Evolutionary conservation across 2,329 filamentous ascomycete genomes (phyloP).

Genomic region (Fonsecaea pedrosoi): DNA sequence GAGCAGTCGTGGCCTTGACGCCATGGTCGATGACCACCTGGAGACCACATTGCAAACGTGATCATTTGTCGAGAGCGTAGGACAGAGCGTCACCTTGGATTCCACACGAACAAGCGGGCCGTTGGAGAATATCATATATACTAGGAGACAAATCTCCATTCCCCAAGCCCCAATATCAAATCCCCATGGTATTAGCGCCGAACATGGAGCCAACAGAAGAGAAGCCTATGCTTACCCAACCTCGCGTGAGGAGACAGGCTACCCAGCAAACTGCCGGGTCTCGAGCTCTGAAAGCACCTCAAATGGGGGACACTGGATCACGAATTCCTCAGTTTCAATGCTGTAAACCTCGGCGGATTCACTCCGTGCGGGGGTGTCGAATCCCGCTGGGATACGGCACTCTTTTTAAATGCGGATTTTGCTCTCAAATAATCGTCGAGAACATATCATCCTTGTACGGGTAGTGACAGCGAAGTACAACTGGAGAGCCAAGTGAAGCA

Average conservation of each 20-base stretch:
- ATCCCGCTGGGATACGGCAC: background rate
- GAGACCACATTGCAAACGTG: background rate
- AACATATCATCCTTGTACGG: background rate
- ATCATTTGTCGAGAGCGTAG: background rate
- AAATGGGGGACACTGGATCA: background rate
- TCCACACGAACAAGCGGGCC: background rate
- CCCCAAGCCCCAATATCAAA: background rate
- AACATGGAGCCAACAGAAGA: background rate
- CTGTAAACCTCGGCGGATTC: slow-evolving; percentile 1
- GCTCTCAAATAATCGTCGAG: background rate
- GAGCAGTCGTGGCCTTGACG: background rate
- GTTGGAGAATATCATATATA: background rate
- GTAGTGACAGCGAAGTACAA: background rate
- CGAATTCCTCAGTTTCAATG: background rate
- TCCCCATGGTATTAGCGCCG: background rate
- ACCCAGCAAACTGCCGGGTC: background rate
- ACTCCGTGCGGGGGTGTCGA: slow-evolving; percentile 5
- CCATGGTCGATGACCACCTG: background rate
- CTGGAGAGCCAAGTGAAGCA: background rate
- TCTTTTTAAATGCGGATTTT: background rate
- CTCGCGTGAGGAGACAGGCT: background rate
- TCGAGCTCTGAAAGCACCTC: background rate
- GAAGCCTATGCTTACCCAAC: background rate
- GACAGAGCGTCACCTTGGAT: background rate
- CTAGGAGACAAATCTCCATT: background rate